phyloP scores from a whole-genome alignment of 1,284 basidiomycete species.

The Takashimella koratensis region DNA sequence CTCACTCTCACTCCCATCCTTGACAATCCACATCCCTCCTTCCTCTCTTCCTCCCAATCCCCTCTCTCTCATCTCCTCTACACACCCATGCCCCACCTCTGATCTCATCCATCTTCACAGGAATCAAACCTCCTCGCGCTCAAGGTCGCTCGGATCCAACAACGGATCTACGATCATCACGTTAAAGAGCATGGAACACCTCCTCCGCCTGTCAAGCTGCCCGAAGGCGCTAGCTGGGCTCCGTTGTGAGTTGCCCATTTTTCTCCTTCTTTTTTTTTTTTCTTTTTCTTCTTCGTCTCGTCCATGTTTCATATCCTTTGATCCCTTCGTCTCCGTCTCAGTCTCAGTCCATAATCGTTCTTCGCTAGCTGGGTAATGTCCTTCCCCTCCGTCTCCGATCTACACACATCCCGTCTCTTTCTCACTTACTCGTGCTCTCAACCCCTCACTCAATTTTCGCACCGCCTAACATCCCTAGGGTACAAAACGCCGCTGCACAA shows the following conservation, averaged over 20 bases:
- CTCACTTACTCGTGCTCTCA: no score
- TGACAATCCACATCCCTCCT: background rate
- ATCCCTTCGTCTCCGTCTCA: background rate
- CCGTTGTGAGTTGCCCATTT: conserved; percentile 12
- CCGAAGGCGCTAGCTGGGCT: conserved; percentile 12
- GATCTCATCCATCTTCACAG: conserved; percentile 12
- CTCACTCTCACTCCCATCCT: background rate
- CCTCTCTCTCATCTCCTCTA: background rate
- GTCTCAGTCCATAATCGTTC: background rate
- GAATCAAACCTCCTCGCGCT: conserved; percentile 23
- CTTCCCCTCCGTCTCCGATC: background rate
- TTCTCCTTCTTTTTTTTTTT: background rate
- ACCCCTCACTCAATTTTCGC: no score
- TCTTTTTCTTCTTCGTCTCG: background rate
- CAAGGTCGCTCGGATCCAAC: conserved; percentile 18
- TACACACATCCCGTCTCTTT: no score
- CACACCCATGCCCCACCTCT: background rate
- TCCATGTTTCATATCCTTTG: background rate
- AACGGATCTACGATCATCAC: conserved; percentile 17
- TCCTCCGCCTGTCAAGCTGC: conserved; percentile 11
- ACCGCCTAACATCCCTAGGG: no score
- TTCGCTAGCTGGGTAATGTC: no score
- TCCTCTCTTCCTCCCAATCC: no score
- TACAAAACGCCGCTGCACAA: background rate
- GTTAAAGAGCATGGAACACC: conserved; percentile 6